Percentiles rank a stretch among this genome's conserved stretches.
These are phyloP conservation scores for Heritiera littoralis DNA, from an alignment of 345 rosid genomes.

Conservation along the genomic window DNA sequence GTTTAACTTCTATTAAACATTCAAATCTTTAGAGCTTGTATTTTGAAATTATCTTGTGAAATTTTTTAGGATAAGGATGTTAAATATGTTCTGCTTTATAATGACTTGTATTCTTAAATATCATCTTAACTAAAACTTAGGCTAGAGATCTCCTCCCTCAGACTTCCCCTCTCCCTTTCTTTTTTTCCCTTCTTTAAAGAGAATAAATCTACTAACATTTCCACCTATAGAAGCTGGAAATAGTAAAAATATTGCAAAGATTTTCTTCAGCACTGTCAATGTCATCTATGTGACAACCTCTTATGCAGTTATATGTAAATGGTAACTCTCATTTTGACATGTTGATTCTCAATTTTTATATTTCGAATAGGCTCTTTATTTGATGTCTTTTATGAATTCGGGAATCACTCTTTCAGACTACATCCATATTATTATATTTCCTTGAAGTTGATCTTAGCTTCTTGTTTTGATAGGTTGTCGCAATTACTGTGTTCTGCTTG, in stretches of 20 bases:
- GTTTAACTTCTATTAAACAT: background rate
- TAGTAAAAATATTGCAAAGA: background rate
- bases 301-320: background rate
- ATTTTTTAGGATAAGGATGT: background rate
- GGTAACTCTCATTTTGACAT: background rate
- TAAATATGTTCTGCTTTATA: background rate
- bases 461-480: slow-evolving; percentile 69
- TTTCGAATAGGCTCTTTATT: background rate
- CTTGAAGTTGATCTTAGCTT: slow-evolving; percentile 17
- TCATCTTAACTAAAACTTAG: slow-evolving; percentile 5
- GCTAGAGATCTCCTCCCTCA: slow-evolving; percentile 3
- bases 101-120: background rate
- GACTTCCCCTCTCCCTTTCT: background rate
- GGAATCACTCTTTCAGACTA: background rate
- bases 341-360: background rate
- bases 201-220: background rate
- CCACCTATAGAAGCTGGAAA: slow-evolving; percentile 6
- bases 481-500: slow-evolving; percentile 94
- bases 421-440: slow-evolving; percentile 6
- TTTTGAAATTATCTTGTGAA: background rate
- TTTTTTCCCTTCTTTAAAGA: background rate
- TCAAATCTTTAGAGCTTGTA: background rate
- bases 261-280: background rate
- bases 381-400: background rate
- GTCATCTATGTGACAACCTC: background rate